These are phyloP conservation scores for Thuidium tamariscinum DNA, from an alignment of 225 moss, liverwort and hornwort genomes.

Conservation along the genomic window DNA sequence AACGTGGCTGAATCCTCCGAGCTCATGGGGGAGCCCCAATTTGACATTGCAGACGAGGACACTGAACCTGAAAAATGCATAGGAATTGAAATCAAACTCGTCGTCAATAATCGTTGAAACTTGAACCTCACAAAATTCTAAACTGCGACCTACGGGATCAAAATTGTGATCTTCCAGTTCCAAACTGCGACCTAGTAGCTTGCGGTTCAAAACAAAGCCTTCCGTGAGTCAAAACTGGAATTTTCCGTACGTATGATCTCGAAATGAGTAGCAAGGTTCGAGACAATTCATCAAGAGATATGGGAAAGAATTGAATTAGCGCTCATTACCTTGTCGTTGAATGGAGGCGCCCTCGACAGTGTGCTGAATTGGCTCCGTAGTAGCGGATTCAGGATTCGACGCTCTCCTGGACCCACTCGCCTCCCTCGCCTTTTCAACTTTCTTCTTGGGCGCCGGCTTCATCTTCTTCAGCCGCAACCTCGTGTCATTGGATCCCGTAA, in stretches of 20 bases:
- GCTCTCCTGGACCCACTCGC: neutral
- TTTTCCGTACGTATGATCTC: neutral
- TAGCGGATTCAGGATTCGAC: neutral
- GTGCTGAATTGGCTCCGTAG: neutral
- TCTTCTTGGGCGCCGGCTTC: neutral
- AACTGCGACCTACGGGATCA: neutral
- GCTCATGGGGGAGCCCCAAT: conserved; percentile 27
- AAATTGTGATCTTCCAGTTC: neutral
- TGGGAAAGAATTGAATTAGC: neutral
- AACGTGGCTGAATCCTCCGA: conserved; percentile 20
- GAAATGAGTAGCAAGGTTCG: neutral
- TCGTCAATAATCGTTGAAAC: neutral
- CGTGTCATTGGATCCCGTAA: conserved; percentile 58
- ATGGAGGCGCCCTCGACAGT: neutral
- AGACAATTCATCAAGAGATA: neutral
- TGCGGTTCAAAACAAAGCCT: neutral
- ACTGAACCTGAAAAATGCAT: neutral
- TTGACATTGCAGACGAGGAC: neutral
- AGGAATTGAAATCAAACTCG: neutral
- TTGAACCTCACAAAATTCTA: neutral
- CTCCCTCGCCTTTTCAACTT: neutral
- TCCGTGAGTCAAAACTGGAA: neutral
- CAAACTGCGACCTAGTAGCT: neutral
- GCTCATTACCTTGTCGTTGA: conserved; percentile 13
- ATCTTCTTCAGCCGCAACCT: conserved; percentile 7